Conservation (phyloP, 2,329 filamentous ascomycete genomes). For the Ceratocystis huliohia region DNA sequence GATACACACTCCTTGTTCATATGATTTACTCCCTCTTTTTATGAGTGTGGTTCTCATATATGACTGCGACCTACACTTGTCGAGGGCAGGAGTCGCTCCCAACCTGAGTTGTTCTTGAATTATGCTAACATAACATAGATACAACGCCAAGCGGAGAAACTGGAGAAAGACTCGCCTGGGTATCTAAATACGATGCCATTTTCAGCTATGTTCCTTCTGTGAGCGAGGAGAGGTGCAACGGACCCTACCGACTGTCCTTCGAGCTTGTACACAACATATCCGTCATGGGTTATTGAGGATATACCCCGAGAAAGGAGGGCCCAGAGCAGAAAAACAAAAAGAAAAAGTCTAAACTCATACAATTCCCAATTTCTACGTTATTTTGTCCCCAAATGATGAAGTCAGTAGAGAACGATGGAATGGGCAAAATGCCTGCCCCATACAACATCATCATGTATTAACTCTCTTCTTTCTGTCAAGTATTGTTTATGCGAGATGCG, state of each 20-base stretch:
- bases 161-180: slow-evolving; percentile 99
- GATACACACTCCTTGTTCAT: neutral
- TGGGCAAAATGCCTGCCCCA: too few relatives aligned
- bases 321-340: slow-evolving; percentile 14
- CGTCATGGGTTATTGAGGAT: slow-evolving; percentile 18
- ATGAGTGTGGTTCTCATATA: neutral
- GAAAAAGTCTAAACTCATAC: slow-evolving; percentile 18
- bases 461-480: too few relatives aligned
- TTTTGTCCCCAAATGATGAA: slow-evolving; percentile 13
- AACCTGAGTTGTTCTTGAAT: too few relatives aligned
- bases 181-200: slow-evolving; percentile 53
- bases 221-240: slow-evolving; percentile 18
- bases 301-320: slow-evolving; percentile 19
- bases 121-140: slow-evolving; percentile 45
- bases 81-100: too few relatives aligned
- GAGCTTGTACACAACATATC: slow-evolving; percentile 17
- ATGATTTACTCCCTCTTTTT: neutral
- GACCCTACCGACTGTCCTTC: slow-evolving; percentile 15
- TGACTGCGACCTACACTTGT: neutral
- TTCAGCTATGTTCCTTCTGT: slow-evolving; percentile 20
- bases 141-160: slow-evolving; percentile 99
- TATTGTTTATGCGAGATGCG: too few relatives aligned
- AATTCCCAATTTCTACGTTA: slow-evolving; percentile 16
- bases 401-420: neutral
- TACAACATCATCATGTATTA: too few relatives aligned